Evolutionary conservation across 495 filamentous ascomycete genomes (phyloP).

Genomic region (Xylaria cubensis): DNA sequence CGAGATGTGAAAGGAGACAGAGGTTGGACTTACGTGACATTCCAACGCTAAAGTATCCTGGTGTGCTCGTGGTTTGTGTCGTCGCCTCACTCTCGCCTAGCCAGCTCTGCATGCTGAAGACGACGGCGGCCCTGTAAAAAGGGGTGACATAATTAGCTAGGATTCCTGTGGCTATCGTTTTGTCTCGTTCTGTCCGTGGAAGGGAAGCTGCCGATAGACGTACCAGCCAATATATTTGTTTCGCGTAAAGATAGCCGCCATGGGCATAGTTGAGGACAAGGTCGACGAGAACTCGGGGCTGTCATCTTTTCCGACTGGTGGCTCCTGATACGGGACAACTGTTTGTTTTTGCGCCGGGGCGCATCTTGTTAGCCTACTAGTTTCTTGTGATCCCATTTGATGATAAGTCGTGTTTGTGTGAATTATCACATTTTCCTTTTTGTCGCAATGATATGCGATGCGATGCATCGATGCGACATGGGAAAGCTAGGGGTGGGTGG

Average conservation of each 20-base stretch:
- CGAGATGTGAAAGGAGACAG: background rate
- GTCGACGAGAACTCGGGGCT: constrained; percentile 63
- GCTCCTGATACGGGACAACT: constrained; percentile 61
- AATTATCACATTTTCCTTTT: background rate
- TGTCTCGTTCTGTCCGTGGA: too few relatives aligned
- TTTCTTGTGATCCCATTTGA: constrained; percentile 48
- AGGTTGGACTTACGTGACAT: constrained; percentile 74
- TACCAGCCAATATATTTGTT: constrained; percentile 92
- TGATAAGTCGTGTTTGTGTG: too few relatives aligned
- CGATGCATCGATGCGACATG: constrained; percentile 3
- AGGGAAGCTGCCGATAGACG: constrained; percentile 28
- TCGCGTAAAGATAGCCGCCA: constrained; percentile 93
- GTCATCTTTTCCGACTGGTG: constrained; percentile 55
- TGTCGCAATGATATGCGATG: background rate
- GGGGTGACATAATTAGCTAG: background rate
- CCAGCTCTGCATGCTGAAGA: constrained; percentile 86
- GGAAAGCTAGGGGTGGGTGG: background rate
- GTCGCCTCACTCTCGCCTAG: constrained; percentile 81
- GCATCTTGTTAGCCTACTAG: constrained; percentile 24
- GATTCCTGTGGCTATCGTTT: background rate
- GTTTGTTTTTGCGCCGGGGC: constrained; percentile 21
- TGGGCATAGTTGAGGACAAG: constrained; percentile 83
- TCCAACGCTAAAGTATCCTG: constrained; percentile 82
- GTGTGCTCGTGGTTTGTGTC: constrained; percentile 66
- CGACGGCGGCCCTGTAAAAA: constrained; percentile 72